Evolutionary conservation across 768 basidiomycete species (phyloP), one percentile per base, ranked within the genome.

Genomic region (Lactarius vividus): DNA sequence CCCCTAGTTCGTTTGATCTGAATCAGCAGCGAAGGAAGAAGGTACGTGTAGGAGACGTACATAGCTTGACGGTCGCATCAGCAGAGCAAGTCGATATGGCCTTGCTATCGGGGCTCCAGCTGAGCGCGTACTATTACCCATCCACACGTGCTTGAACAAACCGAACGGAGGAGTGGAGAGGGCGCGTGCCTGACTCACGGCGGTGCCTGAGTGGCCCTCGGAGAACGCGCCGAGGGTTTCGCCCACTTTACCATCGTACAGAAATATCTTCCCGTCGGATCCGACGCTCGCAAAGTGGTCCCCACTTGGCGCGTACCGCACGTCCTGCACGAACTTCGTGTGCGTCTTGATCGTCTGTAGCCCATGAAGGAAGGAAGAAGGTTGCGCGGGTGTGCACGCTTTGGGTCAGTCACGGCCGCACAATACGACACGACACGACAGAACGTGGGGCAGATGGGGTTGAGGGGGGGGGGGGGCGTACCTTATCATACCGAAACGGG

Each of bases 401-500:
- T 49, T 23, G 9, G 46, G 49, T 52, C 49, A 52, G 49, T 26
- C 13, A 26, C 23, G 23, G 23, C 10, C 46, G 1, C 46, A 26
- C n/a, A 4, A 23, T n/a, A 46, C n/a, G 11, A n/a, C 44, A 31
- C 4, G 20, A 23, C 44, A n/a, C 8, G 42, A 44, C 23, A 49
- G 46, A 49, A 46, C n/a, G 44, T 11, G n/a, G 44, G 35, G 35
- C 0, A 13, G 35, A 37, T 13, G 49, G 49, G 49, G 26, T 15
- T 13, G 49, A 11, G 49, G 46, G 11, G 23, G 23, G 46, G 15
- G 61, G 35, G 3, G 26, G 60, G 15, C 61, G 67, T 57, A 84
- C 92, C 84, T 89, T 94, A 74, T 90, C 88, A 69, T 88, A 96
- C 75, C 94, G 96, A 83, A 86, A 98, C 0, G 96, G 96, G 0